Evolutionary conservation across 345 rosid genomes (phyloP).

Genomic region (Zanthoxylum bungeanum): DNA sequence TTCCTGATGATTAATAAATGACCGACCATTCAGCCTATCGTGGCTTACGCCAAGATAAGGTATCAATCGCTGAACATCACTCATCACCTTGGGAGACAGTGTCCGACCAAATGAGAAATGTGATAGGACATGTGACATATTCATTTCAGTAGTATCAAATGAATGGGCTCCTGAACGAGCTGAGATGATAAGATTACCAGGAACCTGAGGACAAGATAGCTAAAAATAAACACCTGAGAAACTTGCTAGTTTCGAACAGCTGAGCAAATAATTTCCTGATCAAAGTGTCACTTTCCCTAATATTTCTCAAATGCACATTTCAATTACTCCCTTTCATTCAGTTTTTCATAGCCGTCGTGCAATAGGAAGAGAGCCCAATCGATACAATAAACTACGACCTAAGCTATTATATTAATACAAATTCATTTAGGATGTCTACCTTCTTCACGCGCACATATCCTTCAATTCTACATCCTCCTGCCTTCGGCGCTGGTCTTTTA

Average conservation of each 20-base stretch:
- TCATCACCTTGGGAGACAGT: constrained; percentile 52
- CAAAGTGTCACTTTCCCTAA: too few species aligned
- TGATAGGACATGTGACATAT: constrained; percentile 88
- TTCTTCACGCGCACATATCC: constrained; percentile 96
- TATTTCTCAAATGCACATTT: not conserved
- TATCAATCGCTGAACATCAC: constrained; percentile 61
- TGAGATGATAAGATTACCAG: constrained; percentile 86
- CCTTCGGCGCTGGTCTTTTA: constrained; percentile 77
- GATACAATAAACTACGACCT: not conserved
- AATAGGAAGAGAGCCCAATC: constrained; percentile 3
- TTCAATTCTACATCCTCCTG: constrained; percentile 97
- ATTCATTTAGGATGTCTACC: constrained; percentile 34
- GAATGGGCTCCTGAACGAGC: constrained; percentile 95
- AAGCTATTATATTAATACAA: not conserved
- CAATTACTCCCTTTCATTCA: constrained; percentile 1
- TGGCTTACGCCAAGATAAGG: constrained; percentile 85
- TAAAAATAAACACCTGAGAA: not conserved
- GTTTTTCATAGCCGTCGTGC: not conserved
- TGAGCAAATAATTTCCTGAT: not conserved
- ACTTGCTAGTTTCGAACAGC: not conserved
- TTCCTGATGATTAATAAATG: constrained; percentile 75
- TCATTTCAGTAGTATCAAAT: constrained; percentile 85
- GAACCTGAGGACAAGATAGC: constrained; percentile 56
- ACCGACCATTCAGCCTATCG: constrained; percentile 70
- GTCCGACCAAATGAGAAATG: constrained; percentile 88